These are phyloP conservation scores for Umbelopsis ramanniana DNA, from an alignment of 192 early-diverging fungal genomes.

Conservation along the genomic window DNA sequence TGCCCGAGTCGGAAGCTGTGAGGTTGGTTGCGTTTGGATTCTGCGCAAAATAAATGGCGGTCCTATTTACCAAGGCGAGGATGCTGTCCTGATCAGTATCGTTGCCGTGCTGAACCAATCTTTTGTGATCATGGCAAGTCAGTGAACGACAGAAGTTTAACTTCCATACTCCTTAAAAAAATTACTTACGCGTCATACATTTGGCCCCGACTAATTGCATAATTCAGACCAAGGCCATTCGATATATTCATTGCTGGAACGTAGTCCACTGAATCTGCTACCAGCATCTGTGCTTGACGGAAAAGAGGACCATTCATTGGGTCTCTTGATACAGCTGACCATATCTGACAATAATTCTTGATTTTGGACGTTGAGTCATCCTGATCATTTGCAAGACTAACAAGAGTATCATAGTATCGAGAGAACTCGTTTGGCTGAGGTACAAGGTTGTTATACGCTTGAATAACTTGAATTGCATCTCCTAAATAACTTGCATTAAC, in stretches of 20 bases:
- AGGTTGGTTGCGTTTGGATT: slow-evolving; percentile 5
- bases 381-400: background rate
- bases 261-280: slow-evolving; percentile 7
- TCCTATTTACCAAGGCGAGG: background rate
- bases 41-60: slow-evolving; percentile 4
- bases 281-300: slow-evolving; percentile 11
- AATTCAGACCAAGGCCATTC: background rate
- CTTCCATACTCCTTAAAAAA: too few relatives aligned
- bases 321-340: slow-evolving; percentile 3
- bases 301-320: background rate
- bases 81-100: slow-evolving; percentile 11
- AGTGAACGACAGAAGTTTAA: background rate
- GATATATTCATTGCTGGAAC: slow-evolving; percentile 12
- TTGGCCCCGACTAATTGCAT: slow-evolving; percentile 15
- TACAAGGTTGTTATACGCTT: slow-evolving; percentile 11
- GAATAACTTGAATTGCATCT: slow-evolving; percentile 4
- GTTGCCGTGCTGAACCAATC: slow-evolving; percentile 11
- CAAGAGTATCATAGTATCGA: background rate
- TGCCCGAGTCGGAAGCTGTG: background rate
- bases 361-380: background rate
- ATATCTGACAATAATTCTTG: background rate
- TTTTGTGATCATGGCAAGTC: background rate
- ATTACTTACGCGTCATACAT: slow-evolving; percentile 17
- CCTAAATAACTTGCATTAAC: background rate
- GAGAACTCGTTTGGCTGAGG: slow-evolving; percentile 18